Evolutionary conservation across 2,329 filamentous ascomycete species (phyloP).

Genomic region (Epichloe festucae): DNA sequence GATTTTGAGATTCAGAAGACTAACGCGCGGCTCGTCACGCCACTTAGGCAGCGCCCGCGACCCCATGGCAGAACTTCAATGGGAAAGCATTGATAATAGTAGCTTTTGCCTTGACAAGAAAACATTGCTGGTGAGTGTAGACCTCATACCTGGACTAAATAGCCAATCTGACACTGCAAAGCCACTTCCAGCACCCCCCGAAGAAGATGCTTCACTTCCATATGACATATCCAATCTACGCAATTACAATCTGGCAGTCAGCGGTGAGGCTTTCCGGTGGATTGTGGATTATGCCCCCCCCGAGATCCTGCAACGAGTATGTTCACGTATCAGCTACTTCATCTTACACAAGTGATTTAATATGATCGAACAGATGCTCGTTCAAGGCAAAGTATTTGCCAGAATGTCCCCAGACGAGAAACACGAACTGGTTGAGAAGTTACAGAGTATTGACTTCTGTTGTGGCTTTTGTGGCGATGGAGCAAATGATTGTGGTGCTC

Average conservation of each 20-base stretch:
- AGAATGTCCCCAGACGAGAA: constrained; percentile 99
- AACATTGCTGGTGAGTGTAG: constrained; percentile 49
- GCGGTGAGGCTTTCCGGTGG: constrained; percentile 93
- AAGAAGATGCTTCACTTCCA: constrained; percentile 70
- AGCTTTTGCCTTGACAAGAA: constrained; percentile 64
- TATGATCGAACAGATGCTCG: constrained; percentile 54
- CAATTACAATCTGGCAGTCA: constrained; percentile 82
- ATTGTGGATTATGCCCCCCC: constrained; percentile 80
- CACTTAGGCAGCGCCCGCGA: constrained; percentile 54
- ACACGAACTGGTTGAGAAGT: constrained; percentile 90
- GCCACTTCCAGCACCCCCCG: constrained; percentile 58
- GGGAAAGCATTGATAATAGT: constrained; percentile 91
- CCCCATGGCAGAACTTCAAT: constrained; percentile 59
- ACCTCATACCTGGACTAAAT: background rate
- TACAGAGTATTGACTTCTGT: constrained; percentile 92
- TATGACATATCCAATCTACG: constrained; percentile 70
- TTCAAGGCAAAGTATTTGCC: constrained; percentile 84
- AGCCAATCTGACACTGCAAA: constrained; percentile 19
- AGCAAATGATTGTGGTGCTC: constrained; percentile 90
- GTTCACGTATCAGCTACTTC: constrained; percentile 12
- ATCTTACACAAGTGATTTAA: background rate
- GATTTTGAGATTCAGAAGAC: background rate
- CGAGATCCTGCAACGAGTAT: constrained; percentile 58
- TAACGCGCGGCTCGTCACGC: background rate
- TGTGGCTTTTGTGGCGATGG: constrained; percentile 95